phyloP scores from a whole-genome alignment of 148 eudicot genomes.

The Chenopodium suecicum region DNA sequence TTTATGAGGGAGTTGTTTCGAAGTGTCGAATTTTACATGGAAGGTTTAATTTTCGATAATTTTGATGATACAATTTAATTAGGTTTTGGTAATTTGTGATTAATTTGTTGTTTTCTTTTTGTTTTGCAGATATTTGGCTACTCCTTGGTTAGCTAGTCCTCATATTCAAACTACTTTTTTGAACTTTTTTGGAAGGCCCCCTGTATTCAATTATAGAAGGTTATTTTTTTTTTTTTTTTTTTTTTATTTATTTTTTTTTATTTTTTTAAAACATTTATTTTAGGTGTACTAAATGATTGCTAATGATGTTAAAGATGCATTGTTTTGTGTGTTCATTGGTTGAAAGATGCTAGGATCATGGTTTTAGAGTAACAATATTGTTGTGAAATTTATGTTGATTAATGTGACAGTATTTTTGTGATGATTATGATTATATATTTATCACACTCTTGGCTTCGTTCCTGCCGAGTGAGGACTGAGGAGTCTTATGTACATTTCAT shows the following conservation, averaged over 20 bases:
- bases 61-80: background rate
- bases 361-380: background rate
- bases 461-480: too few relatives aligned
- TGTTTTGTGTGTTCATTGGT: background rate
- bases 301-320: background rate
- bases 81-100: background rate
- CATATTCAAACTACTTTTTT: slow-evolving; percentile 83
- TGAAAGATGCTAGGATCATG: background rate
- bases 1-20: slow-evolving; percentile 67
- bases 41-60: slow-evolving; percentile 42
- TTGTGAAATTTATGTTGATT: background rate
- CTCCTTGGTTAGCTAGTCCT: slow-evolving; percentile 96
- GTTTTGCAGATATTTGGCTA: slow-evolving; percentile 67
- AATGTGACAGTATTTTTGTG: background rate
- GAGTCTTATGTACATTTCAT: too few relatives aligned
- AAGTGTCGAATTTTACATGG: slow-evolving; percentile 77
- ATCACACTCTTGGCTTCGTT: too few relatives aligned
- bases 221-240: slow-evolving; percentile 9
- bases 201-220: slow-evolving; percentile 69
- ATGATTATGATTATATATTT: too few relatives aligned
- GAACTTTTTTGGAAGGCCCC: slow-evolving; percentile 76
- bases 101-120: background rate
- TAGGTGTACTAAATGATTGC: background rate
- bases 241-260: background rate
- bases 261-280: background rate